These are phyloP conservation scores for Populus alba DNA, from an alignment of 345 rosid genomes.

Conservation along the genomic window DNA sequence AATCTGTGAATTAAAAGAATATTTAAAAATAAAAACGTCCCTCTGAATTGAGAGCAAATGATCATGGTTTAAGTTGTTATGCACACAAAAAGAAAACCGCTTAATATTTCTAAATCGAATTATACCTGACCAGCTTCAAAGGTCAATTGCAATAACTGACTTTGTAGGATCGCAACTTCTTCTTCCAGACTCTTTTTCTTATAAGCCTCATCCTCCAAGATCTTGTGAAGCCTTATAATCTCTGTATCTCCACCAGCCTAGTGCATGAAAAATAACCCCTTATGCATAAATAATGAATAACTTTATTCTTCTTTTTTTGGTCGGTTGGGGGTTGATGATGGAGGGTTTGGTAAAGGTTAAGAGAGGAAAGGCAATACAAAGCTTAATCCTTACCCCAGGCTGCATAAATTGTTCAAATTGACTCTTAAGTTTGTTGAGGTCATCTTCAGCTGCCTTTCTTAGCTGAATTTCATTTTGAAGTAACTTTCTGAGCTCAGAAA, in stretches of 20 bases:
- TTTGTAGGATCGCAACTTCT: conserved; percentile 18
- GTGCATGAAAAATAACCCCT: conserved; percentile 8
- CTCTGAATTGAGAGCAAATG: background rate
- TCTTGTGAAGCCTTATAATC: conserved; percentile 23
- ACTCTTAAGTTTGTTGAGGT: conserved; percentile 22
- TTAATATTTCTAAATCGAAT: background rate
- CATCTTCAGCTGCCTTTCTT: conserved; percentile 31
- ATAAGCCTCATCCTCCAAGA: conserved; percentile 27
- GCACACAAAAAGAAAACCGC: background rate
- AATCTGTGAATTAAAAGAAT: background rate
- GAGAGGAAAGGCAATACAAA: background rate
- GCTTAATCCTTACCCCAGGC: conserved; percentile 19
- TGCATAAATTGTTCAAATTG: conserved; percentile 19
- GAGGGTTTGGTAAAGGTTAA: background rate
- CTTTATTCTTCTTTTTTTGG: background rate
- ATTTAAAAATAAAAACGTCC: background rate
- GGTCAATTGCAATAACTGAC: conserved; percentile 29
- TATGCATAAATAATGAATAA: background rate
- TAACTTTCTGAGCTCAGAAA: conserved; percentile 19
- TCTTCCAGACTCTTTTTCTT: conserved; percentile 28
- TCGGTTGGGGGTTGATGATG: background rate
- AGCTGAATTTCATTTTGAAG: conserved; percentile 29
- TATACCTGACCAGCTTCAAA: conserved; percentile 31
- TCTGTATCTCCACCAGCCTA: conserved; percentile 34
- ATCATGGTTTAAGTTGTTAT: background rate